These are phyloP conservation scores for Chlorella vulgaris DNA, from an alignment of 139 green algal genomes.

Conservation along the genomic window DNA sequence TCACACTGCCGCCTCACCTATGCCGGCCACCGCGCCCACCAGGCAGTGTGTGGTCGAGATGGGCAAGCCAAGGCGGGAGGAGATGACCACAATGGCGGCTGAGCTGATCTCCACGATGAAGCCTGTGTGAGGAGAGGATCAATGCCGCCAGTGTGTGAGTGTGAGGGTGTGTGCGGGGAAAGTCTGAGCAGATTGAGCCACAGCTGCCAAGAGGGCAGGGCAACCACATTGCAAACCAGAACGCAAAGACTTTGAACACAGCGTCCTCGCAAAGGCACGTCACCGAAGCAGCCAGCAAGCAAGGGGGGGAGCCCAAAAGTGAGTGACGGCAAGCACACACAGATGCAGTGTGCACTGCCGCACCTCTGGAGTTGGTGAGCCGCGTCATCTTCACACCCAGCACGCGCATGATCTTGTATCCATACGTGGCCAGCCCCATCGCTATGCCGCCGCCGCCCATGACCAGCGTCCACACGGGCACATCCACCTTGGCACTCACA, in stretches of 20 bases:
- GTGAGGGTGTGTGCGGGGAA: not conserved
- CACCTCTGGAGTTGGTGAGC: constrained; percentile 51
- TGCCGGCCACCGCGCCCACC: constrained; percentile 17
- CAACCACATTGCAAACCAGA: too few species aligned
- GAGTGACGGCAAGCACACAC: too few species aligned
- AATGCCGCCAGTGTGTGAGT: too few species aligned
- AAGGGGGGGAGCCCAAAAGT: too few species aligned
- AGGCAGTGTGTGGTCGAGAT: constrained; percentile 77
- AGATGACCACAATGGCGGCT: constrained; percentile 61
- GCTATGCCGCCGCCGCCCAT: constrained; percentile 80
- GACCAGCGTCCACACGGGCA: constrained; percentile 57
- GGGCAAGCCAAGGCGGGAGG: constrained; percentile 69
- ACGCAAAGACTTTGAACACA: too few species aligned
- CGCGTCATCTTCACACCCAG: constrained; percentile 70
- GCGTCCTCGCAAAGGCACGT: too few species aligned
- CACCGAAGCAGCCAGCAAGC: too few species aligned
- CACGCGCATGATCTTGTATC: constrained; percentile 73
- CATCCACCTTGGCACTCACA: not conserved
- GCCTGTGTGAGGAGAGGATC: not conserved
- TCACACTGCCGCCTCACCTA: constrained; percentile 5
- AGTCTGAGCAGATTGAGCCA: too few species aligned
- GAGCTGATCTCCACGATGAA: constrained; percentile 57
- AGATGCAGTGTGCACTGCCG: too few species aligned
- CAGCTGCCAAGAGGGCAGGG: too few species aligned
- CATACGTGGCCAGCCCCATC: constrained; percentile 45